These are phyloP conservation scores for Endogone sp. DNA, from an alignment of 192 early-diverging fungal species.

Conservation along the genomic window DNA sequence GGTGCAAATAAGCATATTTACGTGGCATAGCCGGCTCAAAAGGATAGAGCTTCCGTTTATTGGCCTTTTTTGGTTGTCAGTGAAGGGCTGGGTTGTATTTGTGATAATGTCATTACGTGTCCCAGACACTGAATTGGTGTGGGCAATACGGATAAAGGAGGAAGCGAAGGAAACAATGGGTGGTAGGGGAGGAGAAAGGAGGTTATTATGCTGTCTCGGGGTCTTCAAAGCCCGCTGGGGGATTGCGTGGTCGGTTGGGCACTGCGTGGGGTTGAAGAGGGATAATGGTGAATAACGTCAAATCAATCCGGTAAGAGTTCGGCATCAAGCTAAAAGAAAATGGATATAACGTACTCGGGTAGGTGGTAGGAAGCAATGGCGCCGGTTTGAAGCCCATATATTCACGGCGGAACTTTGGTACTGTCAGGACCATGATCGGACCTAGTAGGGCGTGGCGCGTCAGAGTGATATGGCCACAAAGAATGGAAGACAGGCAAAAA, in stretches of 20 bases:
- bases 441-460: neutral
- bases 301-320: neutral
- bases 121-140: too few species aligned
- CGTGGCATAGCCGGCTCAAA: too few species aligned
- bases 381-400: neutral
- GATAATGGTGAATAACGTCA: neutral
- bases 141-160: too few species aligned
- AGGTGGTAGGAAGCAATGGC: neutral
- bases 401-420: neutral
- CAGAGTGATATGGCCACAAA: neutral
- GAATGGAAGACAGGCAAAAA: neutral
- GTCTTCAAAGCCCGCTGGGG: neutral
- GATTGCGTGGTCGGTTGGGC: neutral
- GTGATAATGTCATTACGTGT: too few species aligned
- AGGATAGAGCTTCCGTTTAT: too few species aligned
- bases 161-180: too few species aligned
- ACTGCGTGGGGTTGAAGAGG: neutral
- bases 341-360: neutral
- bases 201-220: neutral
- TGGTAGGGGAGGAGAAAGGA: too few species aligned
- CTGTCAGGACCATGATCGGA: neutral
- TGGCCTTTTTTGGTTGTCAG: too few species aligned
- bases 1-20: too few species aligned
- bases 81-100: too few species aligned
- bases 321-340: neutral